These are phyloP conservation scores for Talaromyces albobiverticillius DNA, from an alignment of 2,329 filamentous ascomycete species.

Conservation along the genomic window DNA sequence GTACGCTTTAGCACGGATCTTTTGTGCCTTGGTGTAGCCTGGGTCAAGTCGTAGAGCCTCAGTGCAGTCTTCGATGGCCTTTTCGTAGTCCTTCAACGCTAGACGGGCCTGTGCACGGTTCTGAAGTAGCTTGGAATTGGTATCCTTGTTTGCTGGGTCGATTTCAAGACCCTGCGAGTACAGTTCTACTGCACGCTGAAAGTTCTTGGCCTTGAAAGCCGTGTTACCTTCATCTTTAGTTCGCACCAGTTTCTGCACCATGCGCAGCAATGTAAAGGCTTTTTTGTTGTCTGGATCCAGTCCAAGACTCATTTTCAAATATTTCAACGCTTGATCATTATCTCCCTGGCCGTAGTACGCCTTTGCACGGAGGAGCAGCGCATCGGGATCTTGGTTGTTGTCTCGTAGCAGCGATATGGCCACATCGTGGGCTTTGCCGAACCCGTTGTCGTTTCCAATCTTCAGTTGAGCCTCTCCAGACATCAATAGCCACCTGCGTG, in stretches of 20 bases:
- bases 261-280: conserved; percentile 82
- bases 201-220: conserved; percentile 82
- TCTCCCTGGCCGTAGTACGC: conserved; percentile 89
- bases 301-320: conserved; percentile 83
- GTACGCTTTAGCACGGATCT: conserved; percentile 87
- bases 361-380: conserved; percentile 81
- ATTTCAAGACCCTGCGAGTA: conserved; percentile 81
- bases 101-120: conserved; percentile 85
- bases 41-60: conserved; percentile 79
- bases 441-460: conserved; percentile 83
- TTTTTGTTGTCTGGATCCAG: conserved; percentile 90
- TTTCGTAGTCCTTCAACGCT: conserved; percentile 74
- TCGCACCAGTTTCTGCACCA: conserved; percentile 85
- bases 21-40: conserved; percentile 82
- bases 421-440: conserved; percentile 89
- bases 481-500: conserved; percentile 92
- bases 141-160: conserved; percentile 84
- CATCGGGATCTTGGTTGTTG: conserved; percentile 92
- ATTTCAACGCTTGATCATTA: conserved; percentile 89
- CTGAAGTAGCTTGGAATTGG: conserved; percentile 90
- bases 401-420: conserved; percentile 80
- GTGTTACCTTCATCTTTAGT: conserved; percentile 92
- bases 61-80: conserved; percentile 82
- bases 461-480: conserved; percentile 87
- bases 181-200: conserved; percentile 75